These are phyloP conservation scores for Fragaria ananassa DNA, from an alignment of 306 rosid species.

Conservation along the genomic window DNA sequence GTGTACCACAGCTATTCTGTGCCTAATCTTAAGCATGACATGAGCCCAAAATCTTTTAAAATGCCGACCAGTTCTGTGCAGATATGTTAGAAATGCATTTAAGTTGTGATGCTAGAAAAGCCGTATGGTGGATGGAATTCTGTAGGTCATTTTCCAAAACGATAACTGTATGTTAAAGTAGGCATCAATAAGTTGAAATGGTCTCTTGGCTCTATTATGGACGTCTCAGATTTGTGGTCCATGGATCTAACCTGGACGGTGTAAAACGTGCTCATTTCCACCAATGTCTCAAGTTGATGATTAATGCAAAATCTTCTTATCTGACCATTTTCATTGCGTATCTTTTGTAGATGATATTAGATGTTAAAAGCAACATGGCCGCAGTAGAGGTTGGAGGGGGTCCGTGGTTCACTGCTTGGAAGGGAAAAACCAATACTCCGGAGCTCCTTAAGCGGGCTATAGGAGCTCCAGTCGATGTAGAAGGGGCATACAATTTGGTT, in stretches of 20 bases:
- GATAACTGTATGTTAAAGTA: background rate
- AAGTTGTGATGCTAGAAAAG: background rate
- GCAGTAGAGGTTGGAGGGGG: constrained; percentile 93
- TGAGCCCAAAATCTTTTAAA: background rate
- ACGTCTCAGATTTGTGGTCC: background rate
- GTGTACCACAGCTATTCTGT: background rate
- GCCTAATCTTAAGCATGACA: background rate
- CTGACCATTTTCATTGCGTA: constrained; percentile 9
- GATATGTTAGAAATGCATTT: background rate
- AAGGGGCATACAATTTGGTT: constrained; percentile 37
- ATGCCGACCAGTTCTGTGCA: background rate
- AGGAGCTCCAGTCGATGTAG: constrained; percentile 55
- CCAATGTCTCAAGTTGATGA: background rate
- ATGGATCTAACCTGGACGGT: background rate
- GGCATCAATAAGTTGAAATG: background rate
- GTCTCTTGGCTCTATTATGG: background rate
- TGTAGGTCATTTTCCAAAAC: background rate
- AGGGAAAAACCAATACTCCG: constrained; percentile 55
- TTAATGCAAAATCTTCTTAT: background rate
- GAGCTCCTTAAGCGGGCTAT: constrained; percentile 48
- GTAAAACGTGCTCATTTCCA: background rate
- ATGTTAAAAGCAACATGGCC: constrained; percentile 78
- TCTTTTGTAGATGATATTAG: constrained; percentile 59
- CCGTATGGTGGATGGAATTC: background rate
- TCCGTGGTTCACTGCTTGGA: constrained; percentile 91